These are phyloP conservation scores for Penicillium lagena DNA, from an alignment of 495 filamentous ascomycete species.

Conservation along the genomic window DNA sequence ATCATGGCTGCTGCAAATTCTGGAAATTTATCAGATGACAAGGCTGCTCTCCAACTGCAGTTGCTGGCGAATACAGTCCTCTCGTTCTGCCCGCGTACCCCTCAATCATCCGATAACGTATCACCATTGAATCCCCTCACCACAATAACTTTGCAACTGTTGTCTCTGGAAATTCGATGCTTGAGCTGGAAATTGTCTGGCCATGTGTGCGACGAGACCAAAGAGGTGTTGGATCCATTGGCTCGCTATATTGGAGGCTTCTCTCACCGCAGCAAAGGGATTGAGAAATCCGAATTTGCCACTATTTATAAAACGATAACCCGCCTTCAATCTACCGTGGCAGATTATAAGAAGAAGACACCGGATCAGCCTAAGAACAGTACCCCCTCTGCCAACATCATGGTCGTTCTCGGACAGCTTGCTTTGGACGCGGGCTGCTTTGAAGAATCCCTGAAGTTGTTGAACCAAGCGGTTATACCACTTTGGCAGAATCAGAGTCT, in stretches of 20 bases:
- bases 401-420: slow-evolving; percentile 34
- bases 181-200: slow-evolving; percentile 65
- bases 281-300: slow-evolving; percentile 35
- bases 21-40: slow-evolving; percentile 41
- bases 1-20: slow-evolving; percentile 46
- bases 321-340: slow-evolving; percentile 28
- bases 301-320: slow-evolving; percentile 29
- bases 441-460: slow-evolving; percentile 37
- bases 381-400: slow-evolving; percentile 23
- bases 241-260: slow-evolving; percentile 59
- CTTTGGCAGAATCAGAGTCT: slow-evolving; percentile 30
- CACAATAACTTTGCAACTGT: slow-evolving; percentile 56
- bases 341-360: slow-evolving; percentile 21
- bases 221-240: slow-evolving; percentile 66
- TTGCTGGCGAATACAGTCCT: slow-evolving; percentile 60
- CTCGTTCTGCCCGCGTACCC: slow-evolving; percentile 45
- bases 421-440: slow-evolving; percentile 39
- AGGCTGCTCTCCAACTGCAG: slow-evolving; percentile 65
- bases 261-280: slow-evolving; percentile 42
- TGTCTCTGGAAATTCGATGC: slow-evolving; percentile 60
- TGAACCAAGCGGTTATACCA: slow-evolving; percentile 24
- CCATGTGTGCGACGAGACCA: slow-evolving; percentile 61
- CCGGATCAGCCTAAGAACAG: slow-evolving; percentile 11
- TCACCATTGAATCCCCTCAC: slow-evolving; percentile 52
- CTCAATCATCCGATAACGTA: slow-evolving; percentile 21